These are phyloP conservation scores for Ceratobasidium sp. DNA, from an alignment of 1,284 basidiomycete genomes.

Conservation along the genomic window DNA sequence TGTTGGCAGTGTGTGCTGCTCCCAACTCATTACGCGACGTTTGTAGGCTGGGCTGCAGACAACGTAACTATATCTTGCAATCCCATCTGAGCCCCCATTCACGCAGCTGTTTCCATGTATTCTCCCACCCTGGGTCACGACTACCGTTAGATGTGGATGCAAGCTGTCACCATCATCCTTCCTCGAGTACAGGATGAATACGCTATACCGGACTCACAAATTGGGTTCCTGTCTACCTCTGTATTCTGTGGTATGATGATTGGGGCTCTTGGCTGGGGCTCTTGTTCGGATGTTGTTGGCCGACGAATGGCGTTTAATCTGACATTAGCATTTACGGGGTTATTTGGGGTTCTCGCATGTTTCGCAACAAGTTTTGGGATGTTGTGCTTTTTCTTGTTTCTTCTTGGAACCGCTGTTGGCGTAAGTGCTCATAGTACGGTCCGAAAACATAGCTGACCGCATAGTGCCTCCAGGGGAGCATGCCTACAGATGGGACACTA, in stretches of 20 bases:
- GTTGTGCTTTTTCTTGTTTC: conserved; percentile 86
- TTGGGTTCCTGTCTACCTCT: conserved; percentile 81
- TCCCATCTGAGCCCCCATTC: conserved; percentile 34
- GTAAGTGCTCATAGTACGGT: conserved; percentile 62
- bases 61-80: conserved; percentile 48
- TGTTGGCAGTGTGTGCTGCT: background rate
- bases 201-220: conserved; percentile 78
- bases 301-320: conserved; percentile 92
- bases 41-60: conserved; percentile 51
- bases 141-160: conserved; percentile 84
- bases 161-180: conserved; percentile 90
- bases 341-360: conserved; percentile 86
- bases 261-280: conserved; percentile 91
- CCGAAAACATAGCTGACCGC: background rate
- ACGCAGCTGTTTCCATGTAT: conserved; percentile 21
- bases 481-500: conserved; percentile 97
- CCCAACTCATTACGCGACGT: conserved; percentile 23
- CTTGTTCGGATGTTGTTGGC: conserved; percentile 83
- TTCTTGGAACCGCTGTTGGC: conserved; percentile 92
- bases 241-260: conserved; percentile 97
- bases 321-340: conserved; percentile 89
- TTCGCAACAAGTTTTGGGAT: conserved; percentile 79
- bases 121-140: background rate
- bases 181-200: conserved; percentile 93
- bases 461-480: conserved; percentile 76